Conservation (phyloP, 768 basidiomycete species). For the Rhodotorula graminis region DNA sequence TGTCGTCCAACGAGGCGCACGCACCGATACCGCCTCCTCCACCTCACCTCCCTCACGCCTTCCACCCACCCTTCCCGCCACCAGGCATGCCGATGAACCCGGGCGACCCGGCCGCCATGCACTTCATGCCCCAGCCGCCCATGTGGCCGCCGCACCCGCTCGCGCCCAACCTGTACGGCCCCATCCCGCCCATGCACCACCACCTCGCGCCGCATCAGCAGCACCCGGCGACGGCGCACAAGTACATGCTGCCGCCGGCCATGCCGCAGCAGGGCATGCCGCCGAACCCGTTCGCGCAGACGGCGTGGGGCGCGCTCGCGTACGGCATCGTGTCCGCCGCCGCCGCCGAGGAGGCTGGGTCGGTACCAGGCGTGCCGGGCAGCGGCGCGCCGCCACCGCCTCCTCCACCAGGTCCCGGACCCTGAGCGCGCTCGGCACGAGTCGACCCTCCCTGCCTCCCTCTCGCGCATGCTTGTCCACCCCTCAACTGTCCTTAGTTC, state of each 20-base stretch:
- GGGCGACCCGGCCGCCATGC: neutral
- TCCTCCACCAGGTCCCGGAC: neutral
- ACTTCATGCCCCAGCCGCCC: neutral
- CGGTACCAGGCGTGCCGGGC: too few relatives aligned
- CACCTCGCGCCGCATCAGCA: neutral
- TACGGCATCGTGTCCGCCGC: slow-evolving; percentile 33
- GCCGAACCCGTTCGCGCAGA: slow-evolving; percentile 13
- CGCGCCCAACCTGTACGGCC: neutral
- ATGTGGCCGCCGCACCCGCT: slow-evolving; percentile 1
- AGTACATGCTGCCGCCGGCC: neutral
- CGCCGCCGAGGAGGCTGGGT: slow-evolving; percentile 26
- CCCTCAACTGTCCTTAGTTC: neutral
- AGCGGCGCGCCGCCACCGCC: neutral
- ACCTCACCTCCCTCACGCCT: neutral
- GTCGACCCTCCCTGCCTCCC: neutral
- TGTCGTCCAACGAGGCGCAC: neutral
- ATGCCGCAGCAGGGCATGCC: neutral
- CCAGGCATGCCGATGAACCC: neutral
- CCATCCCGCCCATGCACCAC: neutral
- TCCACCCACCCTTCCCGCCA: neutral
- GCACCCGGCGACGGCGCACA: neutral
- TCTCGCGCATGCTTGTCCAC: neutral
- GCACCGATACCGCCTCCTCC: neutral
- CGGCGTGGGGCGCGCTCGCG: slow-evolving; percentile 26
- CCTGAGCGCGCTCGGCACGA: neutral